These are phyloP conservation scores for Rozella allomycis DNA, from an alignment of 371 early-diverging fungal genomes.

Conservation along the genomic window DNA sequence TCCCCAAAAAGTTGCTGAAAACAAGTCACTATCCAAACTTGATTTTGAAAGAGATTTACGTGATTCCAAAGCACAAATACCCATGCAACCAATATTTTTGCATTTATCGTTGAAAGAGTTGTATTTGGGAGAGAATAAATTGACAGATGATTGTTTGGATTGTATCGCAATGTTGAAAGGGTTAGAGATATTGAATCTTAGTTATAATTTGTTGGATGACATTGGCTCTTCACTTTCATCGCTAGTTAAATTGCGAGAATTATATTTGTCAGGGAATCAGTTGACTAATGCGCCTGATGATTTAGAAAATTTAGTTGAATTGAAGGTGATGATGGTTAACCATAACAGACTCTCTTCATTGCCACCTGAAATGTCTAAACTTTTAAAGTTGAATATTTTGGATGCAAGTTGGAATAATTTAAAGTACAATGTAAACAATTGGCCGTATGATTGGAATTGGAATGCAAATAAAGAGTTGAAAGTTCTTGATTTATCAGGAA, in stretches of 20 bases:
- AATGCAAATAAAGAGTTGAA: slow-evolving; percentile 44
- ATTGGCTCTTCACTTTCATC: slow-evolving; percentile 14
- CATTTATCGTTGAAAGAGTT: slow-evolving; percentile 33
- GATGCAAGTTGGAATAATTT: slow-evolving; percentile 50
- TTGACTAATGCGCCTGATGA: slow-evolving; percentile 63
- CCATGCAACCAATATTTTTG: slow-evolving; percentile 24
- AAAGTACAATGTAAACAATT: slow-evolving; percentile 78
- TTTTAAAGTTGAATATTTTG: slow-evolving; percentile 42
- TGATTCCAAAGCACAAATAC: slow-evolving; percentile 7
- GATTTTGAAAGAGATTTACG: slow-evolving; percentile 9
- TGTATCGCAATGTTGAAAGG: slow-evolving; percentile 45
- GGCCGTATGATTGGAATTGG: slow-evolving; percentile 94
- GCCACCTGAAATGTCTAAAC: slow-evolving; percentile 73
- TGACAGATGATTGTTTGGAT: slow-evolving; percentile 62
- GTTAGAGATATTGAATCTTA: slow-evolving; percentile 48
- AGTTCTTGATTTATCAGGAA: slow-evolving; percentile 74
- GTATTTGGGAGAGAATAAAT: slow-evolving; percentile 52
- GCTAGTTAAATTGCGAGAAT: slow-evolving; percentile 19
- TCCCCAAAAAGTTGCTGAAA: slow-evolving; percentile 9
- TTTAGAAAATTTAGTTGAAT: slow-evolving; percentile 39
- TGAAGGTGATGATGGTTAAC: slow-evolving; percentile 57
- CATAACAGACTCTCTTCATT: slow-evolving; percentile 70
- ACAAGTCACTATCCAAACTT: slow-evolving; percentile 5
- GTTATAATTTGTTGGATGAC: slow-evolving; percentile 63
- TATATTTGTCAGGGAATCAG: slow-evolving; percentile 67